Conservation (phyloP, 139 green algal species). For the Bryopsis sp. region DNA sequence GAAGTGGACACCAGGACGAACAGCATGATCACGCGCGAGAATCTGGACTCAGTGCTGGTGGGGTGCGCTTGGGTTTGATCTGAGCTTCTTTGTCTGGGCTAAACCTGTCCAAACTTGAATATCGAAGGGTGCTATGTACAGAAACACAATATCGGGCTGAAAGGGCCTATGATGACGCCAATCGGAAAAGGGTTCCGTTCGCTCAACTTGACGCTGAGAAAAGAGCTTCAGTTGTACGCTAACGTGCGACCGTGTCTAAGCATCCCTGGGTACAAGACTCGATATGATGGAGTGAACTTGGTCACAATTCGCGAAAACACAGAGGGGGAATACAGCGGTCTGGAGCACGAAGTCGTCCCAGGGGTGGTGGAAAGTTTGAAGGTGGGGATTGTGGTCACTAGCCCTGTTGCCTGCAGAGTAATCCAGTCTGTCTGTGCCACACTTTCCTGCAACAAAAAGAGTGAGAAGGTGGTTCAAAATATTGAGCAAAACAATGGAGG, state of each 20-base stretch:
- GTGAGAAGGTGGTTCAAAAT: not conserved
- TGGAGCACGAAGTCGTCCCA: conserved; percentile 89
- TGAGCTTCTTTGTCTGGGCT: no score
- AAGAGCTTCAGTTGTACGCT: conserved; percentile 91
- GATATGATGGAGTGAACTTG: conserved; percentile 90
- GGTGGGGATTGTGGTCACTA: conserved; percentile 22
- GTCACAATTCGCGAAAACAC: conserved; percentile 93
- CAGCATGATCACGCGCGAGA: conserved; percentile 83
- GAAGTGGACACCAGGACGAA: conserved; percentile 82
- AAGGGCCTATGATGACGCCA: conserved; percentile 94
- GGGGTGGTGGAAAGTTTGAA: conserved; percentile 89
- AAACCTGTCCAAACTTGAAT: no score
- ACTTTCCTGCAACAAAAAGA: not conserved
- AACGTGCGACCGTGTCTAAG: conserved; percentile 94
- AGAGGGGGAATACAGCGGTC: conserved; percentile 91
- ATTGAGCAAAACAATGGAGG: no score
- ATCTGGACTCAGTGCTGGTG: conserved; percentile 89
- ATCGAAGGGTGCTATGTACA: no score
- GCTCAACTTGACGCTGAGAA: conserved; percentile 92
- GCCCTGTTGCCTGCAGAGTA: not conserved
- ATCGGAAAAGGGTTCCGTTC: conserved; percentile 91
- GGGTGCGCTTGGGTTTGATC: conserved; percentile 15
- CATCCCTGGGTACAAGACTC: conserved; percentile 90
- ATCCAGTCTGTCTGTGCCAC: not conserved
- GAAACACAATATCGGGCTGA: conserved; percentile 81